Base-by-base conservation (phyloP, 352 stramenopile species). In the Phytophthora niederhauseri region DNA sequence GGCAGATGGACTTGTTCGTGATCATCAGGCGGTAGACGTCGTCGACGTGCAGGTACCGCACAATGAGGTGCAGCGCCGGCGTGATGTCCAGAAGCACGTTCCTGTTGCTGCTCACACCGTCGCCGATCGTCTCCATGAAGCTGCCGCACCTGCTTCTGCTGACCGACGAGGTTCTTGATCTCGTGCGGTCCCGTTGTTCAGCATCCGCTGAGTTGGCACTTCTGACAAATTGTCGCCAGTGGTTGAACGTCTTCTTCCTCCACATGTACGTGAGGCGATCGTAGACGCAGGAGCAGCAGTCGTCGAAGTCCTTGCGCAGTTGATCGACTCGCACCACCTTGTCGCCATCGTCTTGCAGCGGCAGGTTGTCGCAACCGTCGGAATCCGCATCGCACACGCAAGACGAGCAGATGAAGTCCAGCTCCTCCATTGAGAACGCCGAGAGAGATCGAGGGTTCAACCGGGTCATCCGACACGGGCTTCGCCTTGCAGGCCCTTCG, bases 231-330 rank as follows among this genome's bases (percentile, higher is more conserved):
- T 90, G 77, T 17, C 80, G 76, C 85, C 82, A 93, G 65, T 87
- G 82, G 62, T 91, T 78, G 61, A 93, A 93, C 2, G 76, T 89
- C 70, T 91, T 90, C 75, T 93, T 93, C 61, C 83, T 80, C 74
- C 81, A 87, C 78, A 91, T 85, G 64, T 91, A 90, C 36, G 78
- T 89, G 51, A 91, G 68, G 7, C 85, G 82, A 64, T 91, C 80
- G 62, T 91, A 87, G 6, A 89, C 71, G 49, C 85, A 93, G 17
- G 82, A 75, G 60, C 82, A 93, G 76, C 76, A 90, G 9, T 83
- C 76, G 50, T 87, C 81, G 5, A 82, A 6, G 0, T 68, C 51
- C 12, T 71, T 58, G 12, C 66, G 63, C 9, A 78, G 70, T 20
- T 57, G 68, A n/a, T 68, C 41, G 11, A 63, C 60, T 24, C 19